Evolutionary conservation across 192 early-diverging fungal genomes (phyloP), one percentile per base, ranked within the genome.

Genomic region (Spizellomyces sp.): DNA sequence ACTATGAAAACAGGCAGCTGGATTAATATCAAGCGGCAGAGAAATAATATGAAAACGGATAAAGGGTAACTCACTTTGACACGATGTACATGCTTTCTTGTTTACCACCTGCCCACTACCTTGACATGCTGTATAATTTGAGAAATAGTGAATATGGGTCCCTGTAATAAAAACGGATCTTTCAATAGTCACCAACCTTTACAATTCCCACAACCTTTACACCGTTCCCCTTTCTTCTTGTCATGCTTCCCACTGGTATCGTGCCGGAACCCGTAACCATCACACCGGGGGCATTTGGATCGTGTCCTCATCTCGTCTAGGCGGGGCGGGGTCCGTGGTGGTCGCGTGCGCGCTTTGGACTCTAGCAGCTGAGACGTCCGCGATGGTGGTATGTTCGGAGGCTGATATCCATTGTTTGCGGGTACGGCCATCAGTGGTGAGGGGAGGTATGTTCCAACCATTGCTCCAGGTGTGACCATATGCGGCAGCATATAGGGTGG

Each of bases 191-290:
- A 36, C 27, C 27, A 36, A 80, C 79, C 79, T 78, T 76, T 67
- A 75, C 80, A 81, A 5, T 43, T 48, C 43, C 45, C 50, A 55
- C 80, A 81, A 42, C 41, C 21, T 52, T 81, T 81, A 58, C 80
- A 81, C 44, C 63, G 42, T 12, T 67, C 67, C 5, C 41, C 65
- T 57, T 42, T 42, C 42, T 69, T 75, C 45, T 62, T 41, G 19
- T 81, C 73, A 48, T 81, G 79, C 63, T 75, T 78, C 6, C 56
- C 62, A 46, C 72, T 62, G 10, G 60, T 70, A 46, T 77, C 76
- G 48, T 81, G 80, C 56, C 71, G 70, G 48, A 69, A 81, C n/a
- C 80, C 80, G 15, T 27, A 9, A 46, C 76, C 76, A 19, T 52
- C 45, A 57, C 76, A 78, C 8, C 67, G 9, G 0, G 71, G 71